These are phyloP conservation scores for Leccinum broughii DNA, from an alignment of 768 basidiomycete species.

Conservation along the genomic window DNA sequence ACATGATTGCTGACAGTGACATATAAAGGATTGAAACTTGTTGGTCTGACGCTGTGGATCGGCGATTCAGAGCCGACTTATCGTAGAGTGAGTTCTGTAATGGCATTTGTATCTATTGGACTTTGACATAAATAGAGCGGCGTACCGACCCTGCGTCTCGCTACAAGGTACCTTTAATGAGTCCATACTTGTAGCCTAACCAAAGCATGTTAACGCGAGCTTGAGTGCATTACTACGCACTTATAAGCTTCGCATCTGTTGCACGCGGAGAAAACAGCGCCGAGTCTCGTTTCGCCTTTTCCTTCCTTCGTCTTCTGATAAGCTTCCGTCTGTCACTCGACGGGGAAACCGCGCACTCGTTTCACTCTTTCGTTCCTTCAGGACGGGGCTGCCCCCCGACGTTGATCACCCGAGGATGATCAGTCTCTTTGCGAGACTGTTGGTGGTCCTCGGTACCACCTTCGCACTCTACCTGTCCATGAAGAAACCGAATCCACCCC, in stretches of 20 bases:
- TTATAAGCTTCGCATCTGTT: not conserved
- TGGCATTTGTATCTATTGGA: not conserved
- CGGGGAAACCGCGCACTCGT: not conserved
- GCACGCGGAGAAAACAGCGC: not conserved
- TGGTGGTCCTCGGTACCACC: not conserved
- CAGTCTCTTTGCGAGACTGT: not conserved
- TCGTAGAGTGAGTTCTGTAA: not conserved
- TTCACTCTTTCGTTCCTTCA: not conserved
- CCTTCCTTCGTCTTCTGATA: not conserved
- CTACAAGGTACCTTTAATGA: not conserved
- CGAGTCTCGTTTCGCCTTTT: not conserved
- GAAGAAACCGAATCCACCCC: conserved; percentile 10
- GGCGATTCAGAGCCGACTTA: too few relatives aligned
- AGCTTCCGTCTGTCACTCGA: not conserved
- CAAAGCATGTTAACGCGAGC: not conserved
- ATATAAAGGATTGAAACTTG: not conserved
- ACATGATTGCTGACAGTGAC: too few relatives aligned
- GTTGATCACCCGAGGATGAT: not conserved
- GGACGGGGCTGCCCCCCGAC: not conserved
- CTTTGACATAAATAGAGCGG: not conserved
- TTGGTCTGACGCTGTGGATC: not conserved
- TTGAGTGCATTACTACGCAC: not conserved
- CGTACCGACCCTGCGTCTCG: not conserved
- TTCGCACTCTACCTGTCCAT: not conserved
- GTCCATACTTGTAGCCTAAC: not conserved